Base-by-base conservation (phyloP, 2,329 filamentous ascomycete species). In the Neopestalotiopsis sp. region DNA sequence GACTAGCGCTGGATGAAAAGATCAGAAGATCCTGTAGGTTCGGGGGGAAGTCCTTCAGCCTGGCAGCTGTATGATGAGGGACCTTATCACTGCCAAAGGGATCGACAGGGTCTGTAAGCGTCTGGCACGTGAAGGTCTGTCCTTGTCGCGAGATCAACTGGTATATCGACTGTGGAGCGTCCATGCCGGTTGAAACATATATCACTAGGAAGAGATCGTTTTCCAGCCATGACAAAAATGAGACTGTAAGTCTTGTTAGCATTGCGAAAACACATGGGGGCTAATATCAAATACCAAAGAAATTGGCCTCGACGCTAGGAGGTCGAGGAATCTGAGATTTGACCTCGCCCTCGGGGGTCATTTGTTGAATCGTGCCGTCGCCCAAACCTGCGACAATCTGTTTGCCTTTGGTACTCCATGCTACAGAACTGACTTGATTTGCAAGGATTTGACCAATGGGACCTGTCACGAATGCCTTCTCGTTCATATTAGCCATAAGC, bases 371-470 rank as follows among this genome's bases (percentile, higher is more conserved):
- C 13, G 90, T 91, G 69, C 96, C 96, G 80, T 98, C 90, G 6
- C 86, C 90, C 74, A 96, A 85, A 17, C 97, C 96, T 73, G 94
- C 95, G 59, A 97, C 91, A 58, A 99, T 85, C 78, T 98, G 95
- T 79, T 97, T 99, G 61, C 96, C 96, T 78, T 91, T 94, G 70
- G 90, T 92, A 79, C 96, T 99, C 96, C 97, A 99, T 68, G 93
- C 91, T 5, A 94, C 88, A 75, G 92, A 96, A 77, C 91, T 94
- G 34, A 97, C 95, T 62, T 92, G 91, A 34, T 88, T 85, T 75
- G 91, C 93, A 71, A 97, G 84, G 0, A 75, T 84, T 71, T 83
- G 87, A 42, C 93, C 93, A 72, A 89, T 89, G 24, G 85, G 75
- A 1, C 88, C 88, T 42, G 83, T 82, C 9, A 87, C 78, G 59